Evolutionary conservation across 192 early-diverging fungal species (phyloP), one percentile per base, ranked within the genome.

Genomic region (Mortierella claussenii): DNA sequence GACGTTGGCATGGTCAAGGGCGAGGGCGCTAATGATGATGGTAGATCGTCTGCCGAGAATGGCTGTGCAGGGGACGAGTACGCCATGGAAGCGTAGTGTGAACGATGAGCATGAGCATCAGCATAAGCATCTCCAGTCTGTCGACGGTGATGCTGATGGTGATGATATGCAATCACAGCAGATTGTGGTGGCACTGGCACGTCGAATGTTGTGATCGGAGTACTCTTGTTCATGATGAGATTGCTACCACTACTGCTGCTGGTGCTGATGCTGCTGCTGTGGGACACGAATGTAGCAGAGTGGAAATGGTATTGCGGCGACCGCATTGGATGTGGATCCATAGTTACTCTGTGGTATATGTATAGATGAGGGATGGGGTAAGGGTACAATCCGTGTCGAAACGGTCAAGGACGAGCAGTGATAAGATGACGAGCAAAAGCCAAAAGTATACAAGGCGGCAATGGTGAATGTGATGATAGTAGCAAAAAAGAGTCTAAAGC

Each of bases 251-350:
- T 54, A 20, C 21, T 12, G 33, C n/a, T 55, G 33, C n/a, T 18
- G n/a, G 24, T 23, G 53, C 17, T 7, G 50, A 33, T 20, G 31
- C 13, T 33, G 8, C 21, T 36, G n/a, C n/a, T 46, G 45, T 46
- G 18, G 45, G n/a, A 20, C 45, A 49, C 47, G 47, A 49, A 24
- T 3, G 47, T 26, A 7, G n/a, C 24, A n/a, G 28, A 30, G 32
- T 13, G 24, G 7, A 33, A 10, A 32, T n/a, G n/a, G n/a, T n/a
- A n/a, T n/a, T n/a, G n/a, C n/a, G n/a, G n/a, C n/a, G 65, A 48
- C 30, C 55, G 44, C 30, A 47, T 37, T 20, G 54, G 46, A 33
- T 67, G 34, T 30, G 46, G 46, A 26, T 55, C 55, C 46, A 50
- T 51, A 23, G 10, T 42, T 42, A 17, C 8, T n/a, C 47, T 49